Base-by-base conservation (phyloP, 2,329 filamentous ascomycete species). In the Penicillium sp. region DNA sequence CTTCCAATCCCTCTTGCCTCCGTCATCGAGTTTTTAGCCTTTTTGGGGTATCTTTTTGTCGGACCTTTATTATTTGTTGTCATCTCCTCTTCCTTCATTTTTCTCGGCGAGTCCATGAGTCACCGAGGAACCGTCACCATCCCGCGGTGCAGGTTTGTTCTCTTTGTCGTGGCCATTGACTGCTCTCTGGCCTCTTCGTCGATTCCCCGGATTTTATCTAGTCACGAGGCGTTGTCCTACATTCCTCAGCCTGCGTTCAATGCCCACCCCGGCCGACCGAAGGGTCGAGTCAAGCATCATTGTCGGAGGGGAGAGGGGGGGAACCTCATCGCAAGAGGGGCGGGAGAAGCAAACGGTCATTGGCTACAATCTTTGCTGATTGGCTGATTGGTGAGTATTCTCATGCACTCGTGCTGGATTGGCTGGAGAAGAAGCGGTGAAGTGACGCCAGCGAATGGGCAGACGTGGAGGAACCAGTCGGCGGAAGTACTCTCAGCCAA, bases 381-480 rank as follows among this genome's bases (percentile, higher is more conserved):
- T 41, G 39, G 40, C 40, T 25, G 25, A 36, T 34, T 39, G 49
- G 50, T 34, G 45, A 34, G 39, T 51, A 36, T 43, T 46, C 39
- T 25, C 13, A 26, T 9, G 9, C 45, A 41, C 54, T 54, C 54
- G 51, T 47, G 29, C 8, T 8, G 8, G 29, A 32, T 32, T 32
- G 29, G 29, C 11, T 32, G 36, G 43, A 36, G 50, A 66, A 65
- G 53, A 65, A 63, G 64, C 65, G 65, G 65, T 67, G 63, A 67
- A 55, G 53, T 47, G 38, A 29, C 29, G 44, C 48, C 54, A 52
- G 42, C 64, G 55, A 66, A 67, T 66, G 42, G 50, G 28, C 39
- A 53, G 48, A 50, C 46, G 49, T 45, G 41, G 44, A 43, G 25
- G 41, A 12, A 6, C n/a, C 13, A 13, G n/a, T 29, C 39, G 26